Evolutionary conservation across 192 early-diverging fungal genomes (phyloP), one percentile per base, ranked within the genome.

Genomic region (Coemansia sp.): DNA sequence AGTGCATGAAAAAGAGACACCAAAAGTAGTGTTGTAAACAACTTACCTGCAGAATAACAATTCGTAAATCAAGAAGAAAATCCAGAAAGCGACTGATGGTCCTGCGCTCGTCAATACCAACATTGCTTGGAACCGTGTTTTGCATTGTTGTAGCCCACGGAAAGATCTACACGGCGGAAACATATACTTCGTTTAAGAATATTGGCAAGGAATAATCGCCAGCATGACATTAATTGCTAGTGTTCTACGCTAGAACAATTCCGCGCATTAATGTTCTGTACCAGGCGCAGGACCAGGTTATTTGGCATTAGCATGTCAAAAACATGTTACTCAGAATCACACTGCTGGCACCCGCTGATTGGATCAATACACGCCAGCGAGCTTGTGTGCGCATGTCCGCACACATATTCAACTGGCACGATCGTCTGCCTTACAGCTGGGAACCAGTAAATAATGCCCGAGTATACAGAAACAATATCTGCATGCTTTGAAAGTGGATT

Each of bases 11-110:
- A 49, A 49, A 49, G 8, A 8, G 48, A 45, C 41, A 45, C 41
- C 41, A 45, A n/a, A 12, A 45, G 41, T n/a, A 8, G 48, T 22
- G 48, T 8, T 49, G 12, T 1, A 17, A 49, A 21, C 19, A n/a
- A 47, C 73, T 64, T 72, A 82, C 79, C 79, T 82, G 79, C 23
- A 82, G 55, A 56, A 82, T 53, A 49, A 82, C 66, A 43, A 82
- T 75, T 52, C 79, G 73, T 63, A 82, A 41, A 45, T 82, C 79
- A 17, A 75, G 64, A 6, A 82, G 55, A 48, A 82, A 82, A 41
- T 82, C 79, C 50, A 64, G 53, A 57, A 82, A 82, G 50, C 79
- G 73, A 10, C 70, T 82, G 25, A 59, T 61, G 23, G 45, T 64
- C 43, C 73, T 41, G 48, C 60, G 66, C 50, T 75, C 79, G 38